Evolutionary conservation across 805 yeast genomes (phyloP).

Genomic region (Pichia nakasei): DNA sequence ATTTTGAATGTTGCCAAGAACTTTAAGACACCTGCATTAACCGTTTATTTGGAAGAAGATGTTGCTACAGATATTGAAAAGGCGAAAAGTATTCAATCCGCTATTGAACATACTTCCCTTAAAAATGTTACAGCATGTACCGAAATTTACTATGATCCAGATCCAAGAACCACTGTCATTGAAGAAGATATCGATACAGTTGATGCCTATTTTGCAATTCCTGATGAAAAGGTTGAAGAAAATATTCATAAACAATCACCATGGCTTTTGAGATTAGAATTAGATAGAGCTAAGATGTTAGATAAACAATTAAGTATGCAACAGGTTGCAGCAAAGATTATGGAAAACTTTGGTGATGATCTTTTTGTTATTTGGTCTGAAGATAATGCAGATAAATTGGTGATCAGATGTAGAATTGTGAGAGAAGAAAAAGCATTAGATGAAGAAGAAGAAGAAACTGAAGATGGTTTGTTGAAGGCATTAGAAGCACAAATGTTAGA

Average conservation of each 20-base stretch:
- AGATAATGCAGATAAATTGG: conserved; percentile 94
- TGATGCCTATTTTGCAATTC: conserved; percentile 93
- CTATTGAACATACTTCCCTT: conserved; percentile 92
- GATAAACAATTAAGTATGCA: conserved; percentile 97
- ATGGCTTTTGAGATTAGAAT: conserved; percentile 92
- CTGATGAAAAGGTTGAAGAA: conserved; percentile 95
- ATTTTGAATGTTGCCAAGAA: conserved; percentile 97
- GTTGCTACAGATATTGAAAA: conserved; percentile 82
- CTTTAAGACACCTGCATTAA: conserved; percentile 98
- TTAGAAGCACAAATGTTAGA: conserved; percentile 96
- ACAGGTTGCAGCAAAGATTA: conserved; percentile 93
- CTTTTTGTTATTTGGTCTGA: conserved; percentile 98
- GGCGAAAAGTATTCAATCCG: conserved; percentile 93
- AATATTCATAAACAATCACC: conserved; percentile 93
- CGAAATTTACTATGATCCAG: conserved; percentile 96
- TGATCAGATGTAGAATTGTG: conserved; percentile 96
- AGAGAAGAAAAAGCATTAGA: conserved; percentile 92
- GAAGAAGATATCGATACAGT: conserved; percentile 96
- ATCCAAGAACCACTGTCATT: conserved; percentile 93
- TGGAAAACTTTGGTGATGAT: conserved; percentile 89
- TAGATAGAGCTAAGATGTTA: conserved; percentile 98
- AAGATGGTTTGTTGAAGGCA: conserved; percentile 90
- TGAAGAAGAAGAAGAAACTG: conserved; percentile 92
- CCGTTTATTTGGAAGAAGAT: conserved; percentile 80
- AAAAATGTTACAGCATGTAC: conserved; percentile 95